Base-by-base conservation (phyloP, 2,329 filamentous ascomycete genomes). In the Fusarium veterinarium region DNA sequence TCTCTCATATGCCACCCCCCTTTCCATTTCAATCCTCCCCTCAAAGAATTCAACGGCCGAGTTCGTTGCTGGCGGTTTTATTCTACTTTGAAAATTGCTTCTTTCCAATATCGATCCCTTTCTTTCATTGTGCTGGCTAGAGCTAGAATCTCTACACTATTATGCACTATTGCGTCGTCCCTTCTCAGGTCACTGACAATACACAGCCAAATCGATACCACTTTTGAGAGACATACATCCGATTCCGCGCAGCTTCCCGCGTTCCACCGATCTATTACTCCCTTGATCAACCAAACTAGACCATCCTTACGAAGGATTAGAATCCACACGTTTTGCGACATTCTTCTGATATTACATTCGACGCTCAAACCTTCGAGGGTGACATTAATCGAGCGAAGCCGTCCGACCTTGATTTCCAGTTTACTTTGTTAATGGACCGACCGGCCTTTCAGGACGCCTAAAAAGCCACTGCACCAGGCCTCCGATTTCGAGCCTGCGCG, bases 371-470 rank as follows among this genome's bases (percentile, higher is more conserved):
- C 48, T 58, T 58, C 52, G 20, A 58, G 51, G 60, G 60, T 70
- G 65, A 69, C 64, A 45, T 69, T 62, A 35, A 74, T 68, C 53
- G 58, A 71, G 55, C 64, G 56, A 74, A 64, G 63, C 60, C 46
- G 64, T 58, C 58, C 33, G 58, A 69, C 42, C 17, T 65, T 46
- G 45, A 52, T 46, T 53, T 48, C 58, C 58, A 56, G 41, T 58
- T 46, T 46, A 53, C 53, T 52, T 67, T 69, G 73, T 80, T 79
- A 65, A 80, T 81, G 79, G 79, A 80, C 75, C 71, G 66, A 59
- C 68, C 73, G 60, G 67, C 60, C 61, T 57, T 69, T 60, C 58
- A 48, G 61, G 72, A 76, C 66, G 75, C 52, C 69, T 44, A 65
- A 63, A 66, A 40, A 75, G 64, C 69, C 68, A 64, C 73, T 61